Evolutionary conservation across 371 early-diverging fungal species (phyloP).

Genomic region (Enterocytospora artemiae): DNA sequence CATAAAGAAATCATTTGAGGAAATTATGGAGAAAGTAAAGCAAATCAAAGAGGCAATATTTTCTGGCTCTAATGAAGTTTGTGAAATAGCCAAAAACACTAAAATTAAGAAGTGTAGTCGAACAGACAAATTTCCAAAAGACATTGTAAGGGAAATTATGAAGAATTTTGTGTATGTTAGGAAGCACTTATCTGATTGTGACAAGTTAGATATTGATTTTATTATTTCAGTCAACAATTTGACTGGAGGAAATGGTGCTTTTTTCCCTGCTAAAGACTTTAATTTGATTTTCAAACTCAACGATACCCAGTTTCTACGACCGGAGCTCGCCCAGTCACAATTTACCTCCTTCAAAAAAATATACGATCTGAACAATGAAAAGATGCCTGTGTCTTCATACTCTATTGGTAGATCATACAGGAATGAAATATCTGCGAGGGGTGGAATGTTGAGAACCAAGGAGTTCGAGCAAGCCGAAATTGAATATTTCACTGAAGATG

Average conservation of each 20-base stretch:
- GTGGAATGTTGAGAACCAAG: constrained; percentile 86
- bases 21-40: constrained; percentile 65
- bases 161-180: not conserved
- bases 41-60: constrained; percentile 3
- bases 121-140: constrained; percentile 1
- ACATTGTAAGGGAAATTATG: not conserved
- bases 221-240: constrained; percentile 75
- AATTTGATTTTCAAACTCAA: constrained; percentile 98
- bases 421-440: constrained; percentile 95
- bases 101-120: constrained; percentile 60
- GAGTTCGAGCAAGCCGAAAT: constrained; percentile 99
- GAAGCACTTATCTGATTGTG: constrained; percentile 69
- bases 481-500: constrained; percentile 88
- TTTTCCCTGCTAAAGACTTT: constrained; percentile 79
- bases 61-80: not conserved
- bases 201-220: constrained; percentile 70
- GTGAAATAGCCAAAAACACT: constrained; percentile 66
- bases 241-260: constrained; percentile 61
- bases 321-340: constrained; percentile 99
- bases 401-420: constrained; percentile 94
- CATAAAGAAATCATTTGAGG: constrained; percentile 58
- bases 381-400: constrained; percentile 96
- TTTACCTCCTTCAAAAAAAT: constrained; percentile 92
- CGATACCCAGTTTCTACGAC: constrained; percentile 71
- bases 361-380: constrained; percentile 87